Conservation (phyloP, 768 basidiomycete genomes). For the Coprinopsis cinerea region DNA sequence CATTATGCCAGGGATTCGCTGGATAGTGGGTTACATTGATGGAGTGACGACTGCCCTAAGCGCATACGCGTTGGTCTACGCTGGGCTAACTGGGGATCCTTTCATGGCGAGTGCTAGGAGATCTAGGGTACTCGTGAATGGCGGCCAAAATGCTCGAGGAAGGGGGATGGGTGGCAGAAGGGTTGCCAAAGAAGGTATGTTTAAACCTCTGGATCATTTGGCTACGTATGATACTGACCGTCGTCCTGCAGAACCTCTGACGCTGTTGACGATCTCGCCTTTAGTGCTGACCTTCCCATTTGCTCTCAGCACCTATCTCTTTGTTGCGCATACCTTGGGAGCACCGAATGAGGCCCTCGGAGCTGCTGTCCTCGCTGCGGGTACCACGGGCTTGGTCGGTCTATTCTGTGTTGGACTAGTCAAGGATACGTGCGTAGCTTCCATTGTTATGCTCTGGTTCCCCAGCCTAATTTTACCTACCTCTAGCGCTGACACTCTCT, state of each 20-base stretch:
- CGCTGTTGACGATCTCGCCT: constrained; percentile 71
- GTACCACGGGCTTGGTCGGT: constrained; percentile 75
- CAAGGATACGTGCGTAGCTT: constrained; percentile 48
- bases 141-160: constrained; percentile 18
- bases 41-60: constrained; percentile 54
- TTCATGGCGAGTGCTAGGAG: constrained; percentile 54
- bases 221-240: neutral
- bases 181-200: constrained; percentile 57
- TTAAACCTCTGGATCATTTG: constrained; percentile 24
- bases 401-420: constrained; percentile 80
- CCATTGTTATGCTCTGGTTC: neutral
- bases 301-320: constrained; percentile 76
- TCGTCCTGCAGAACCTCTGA: constrained; percentile 48
- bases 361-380: constrained; percentile 71
- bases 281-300: constrained; percentile 78
- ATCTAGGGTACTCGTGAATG: constrained; percentile 39
- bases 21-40: constrained; percentile 46
- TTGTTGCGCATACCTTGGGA: constrained; percentile 75
- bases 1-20: constrained; percentile 37
- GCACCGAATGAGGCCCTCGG: constrained; percentile 70
- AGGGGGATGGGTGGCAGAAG: constrained; percentile 24
- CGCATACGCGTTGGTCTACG: constrained; percentile 60
- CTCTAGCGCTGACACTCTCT: constrained; percentile 37
- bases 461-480: neutral
- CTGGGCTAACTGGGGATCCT: constrained; percentile 68